Conservation (phyloP, 345 rosid genomes). For the Mercurialis annua region DNA sequence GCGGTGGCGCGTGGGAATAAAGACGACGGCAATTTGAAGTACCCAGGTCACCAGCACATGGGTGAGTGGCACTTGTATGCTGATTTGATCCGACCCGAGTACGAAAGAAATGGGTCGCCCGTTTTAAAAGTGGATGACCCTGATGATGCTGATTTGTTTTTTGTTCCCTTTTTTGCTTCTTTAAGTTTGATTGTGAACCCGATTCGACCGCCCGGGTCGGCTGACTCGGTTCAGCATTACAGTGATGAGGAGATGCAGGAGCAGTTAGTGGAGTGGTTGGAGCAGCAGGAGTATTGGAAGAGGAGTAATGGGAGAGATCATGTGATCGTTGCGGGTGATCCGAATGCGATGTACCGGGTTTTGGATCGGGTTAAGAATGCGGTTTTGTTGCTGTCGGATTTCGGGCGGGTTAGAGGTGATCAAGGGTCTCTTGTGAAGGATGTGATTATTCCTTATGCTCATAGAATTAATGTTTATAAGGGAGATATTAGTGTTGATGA, state of each 20-base stretch:
- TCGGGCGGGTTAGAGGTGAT: slow-evolving; percentile 72
- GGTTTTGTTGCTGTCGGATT: slow-evolving; percentile 65
- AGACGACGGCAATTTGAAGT: slow-evolving; percentile 50
- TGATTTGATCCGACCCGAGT: slow-evolving; percentile 56
- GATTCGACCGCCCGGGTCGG: slow-evolving; percentile 30
- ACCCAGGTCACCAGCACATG: slow-evolving; percentile 99
- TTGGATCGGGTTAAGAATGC: slow-evolving; percentile 69
- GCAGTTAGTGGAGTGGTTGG: slow-evolving; percentile 73
- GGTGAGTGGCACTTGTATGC: slow-evolving; percentile 90
- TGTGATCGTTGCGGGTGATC: slow-evolving; percentile 81
- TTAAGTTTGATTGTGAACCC: slow-evolving; percentile 70
- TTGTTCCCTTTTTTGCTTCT: slow-evolving; percentile 82
- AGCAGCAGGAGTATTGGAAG: slow-evolving; percentile 76
- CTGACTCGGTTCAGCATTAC: slow-evolving; percentile 43
- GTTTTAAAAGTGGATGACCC: slow-evolving; percentile 60
- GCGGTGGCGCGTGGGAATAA: slow-evolving; percentile 64
- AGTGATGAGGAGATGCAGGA: slow-evolving; percentile 90
- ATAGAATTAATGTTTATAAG: slow-evolving; percentile 61
- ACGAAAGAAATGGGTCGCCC: slow-evolving; percentile 64
- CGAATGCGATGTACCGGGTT: slow-evolving; percentile 70
- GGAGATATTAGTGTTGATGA: slow-evolving; percentile 63
- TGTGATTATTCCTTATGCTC: slow-evolving; percentile 83
- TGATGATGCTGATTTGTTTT: slow-evolving; percentile 81
- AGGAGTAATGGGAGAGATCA: slow-evolving; percentile 77
- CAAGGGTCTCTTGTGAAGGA: slow-evolving; percentile 95